Evolutionary conservation across 192 early-diverging fungal genomes (phyloP), one percentile per base, ranked within the genome.

Genomic region (Chytriomyces sp.): DNA sequence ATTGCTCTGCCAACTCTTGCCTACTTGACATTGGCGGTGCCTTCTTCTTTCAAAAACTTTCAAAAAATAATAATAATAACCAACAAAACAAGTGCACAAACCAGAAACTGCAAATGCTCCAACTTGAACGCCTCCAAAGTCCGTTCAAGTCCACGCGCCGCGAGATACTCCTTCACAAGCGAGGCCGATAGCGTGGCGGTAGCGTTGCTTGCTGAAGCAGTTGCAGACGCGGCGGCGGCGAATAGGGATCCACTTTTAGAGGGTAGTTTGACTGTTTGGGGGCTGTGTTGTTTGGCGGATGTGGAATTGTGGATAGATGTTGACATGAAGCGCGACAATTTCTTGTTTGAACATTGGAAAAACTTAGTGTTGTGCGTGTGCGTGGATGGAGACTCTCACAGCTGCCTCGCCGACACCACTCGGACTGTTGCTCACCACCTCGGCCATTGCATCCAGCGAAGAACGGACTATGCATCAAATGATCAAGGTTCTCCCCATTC

Each of bases 71-170:
- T n/a, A 6, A 53, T 3, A 20, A 10, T 0, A 72, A 72, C 35
- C 63, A 76, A 50, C 67, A 18, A 23, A 53, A 11, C 48, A 67
- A 43, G 6, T 60, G 18, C 28, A 75, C 79, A 62, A 35, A 77
- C 76, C 72, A 64, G 80, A 67, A 48, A 79, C 65, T 82, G 60
- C 7, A 78, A 46, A 61, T 61, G 50, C 75, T 80, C 79, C 8
- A 75, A 28, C 68, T 67, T 82, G 71, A 79, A 82, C 16, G 69
- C 80, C 45, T 82, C 77, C 18, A 82, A 53, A 5, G 80, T 78
- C 45, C 75, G 79, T 57, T 46, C 59, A 23, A 78, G 65, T 0
- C 80, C 80, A 5, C 49, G 18, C 20, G 76, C 77, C 62, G 74
- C 60, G 23, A 82, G 71, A 53, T 77, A 82, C 61, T 82, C 80